Base-by-base conservation (phyloP, 2,329 filamentous ascomycete species). In the Ustulina deusta region DNA sequence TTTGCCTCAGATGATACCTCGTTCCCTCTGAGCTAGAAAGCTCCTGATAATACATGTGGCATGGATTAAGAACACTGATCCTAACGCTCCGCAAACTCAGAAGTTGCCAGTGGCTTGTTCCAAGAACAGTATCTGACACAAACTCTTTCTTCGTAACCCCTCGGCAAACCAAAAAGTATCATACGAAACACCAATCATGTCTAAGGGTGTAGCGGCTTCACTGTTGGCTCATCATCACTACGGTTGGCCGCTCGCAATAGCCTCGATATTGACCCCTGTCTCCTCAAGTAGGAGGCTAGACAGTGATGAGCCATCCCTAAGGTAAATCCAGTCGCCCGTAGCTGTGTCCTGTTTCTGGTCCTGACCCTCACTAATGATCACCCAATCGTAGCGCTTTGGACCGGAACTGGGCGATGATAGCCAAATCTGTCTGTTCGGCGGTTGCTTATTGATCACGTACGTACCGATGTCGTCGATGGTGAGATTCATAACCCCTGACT, bases 371-470 rank as follows among this genome's bases (percentile, higher is more conserved):
- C 90, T 89, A 54, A 84, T 74, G 58, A 94, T 79, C 63, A 97
- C 91, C 87, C 93, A 99, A 80, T 98, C 94, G 83, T 91, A 99
- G 66, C 95, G 90, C 82, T 97, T 97, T 15, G 96, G 96, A 0
- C 96, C 96, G 6, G 93, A 94, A 61, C 93, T 84, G 3, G 96
- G 96, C 49, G 93, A 97, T 42, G 93, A 96, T 52, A 98, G 89
- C 96, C 96, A 99, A 77, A 99, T 97, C 79, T 92, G 96, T 84
- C 94, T 96, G 85, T 97, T 98, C 22, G 95, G 94, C 0, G 96
- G 96, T 80, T 99, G 96, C 81, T 99, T 99, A 87, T 99, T 99
- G 82, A 99, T 87, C 68, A 99, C 93, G 78, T 97, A 99, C 34
- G 89, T 95, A 69, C 94, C 94, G 58, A 89, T 84, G 13, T 85